phyloP scores from a whole-genome alignment of 495 filamentous ascomycete species.

The Cetradonia linearis region DNA sequence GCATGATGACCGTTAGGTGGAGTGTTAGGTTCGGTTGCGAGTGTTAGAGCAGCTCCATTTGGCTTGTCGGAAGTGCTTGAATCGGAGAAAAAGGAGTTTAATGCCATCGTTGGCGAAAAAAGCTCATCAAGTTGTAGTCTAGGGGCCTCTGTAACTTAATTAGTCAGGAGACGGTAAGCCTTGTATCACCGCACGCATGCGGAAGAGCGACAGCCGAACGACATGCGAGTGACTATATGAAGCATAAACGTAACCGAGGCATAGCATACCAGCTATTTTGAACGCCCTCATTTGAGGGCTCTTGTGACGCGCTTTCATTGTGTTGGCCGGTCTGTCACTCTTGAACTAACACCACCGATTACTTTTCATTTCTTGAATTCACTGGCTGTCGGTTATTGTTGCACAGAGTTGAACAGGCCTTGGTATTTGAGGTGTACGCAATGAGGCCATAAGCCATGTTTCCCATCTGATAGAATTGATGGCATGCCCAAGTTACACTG shows the following conservation, averaged over 20 bases:
- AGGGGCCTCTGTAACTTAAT: slow-evolving; percentile 23
- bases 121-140: slow-evolving; percentile 23
- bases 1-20: slow-evolving; percentile 11
- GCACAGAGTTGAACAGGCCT: not conserved
- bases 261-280: slow-evolving; percentile 19
- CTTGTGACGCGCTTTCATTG: slow-evolving; percentile 20
- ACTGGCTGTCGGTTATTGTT: not conserved
- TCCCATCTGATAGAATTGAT: not conserved
- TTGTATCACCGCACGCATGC: not conserved
- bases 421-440: not conserved
- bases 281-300: slow-evolving; percentile 22
- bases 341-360: not conserved
- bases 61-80: slow-evolving; percentile 11
- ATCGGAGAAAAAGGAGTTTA: slow-evolving; percentile 18
- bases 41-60: slow-evolving; percentile 10
- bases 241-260: not conserved
- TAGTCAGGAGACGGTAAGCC: not conserved
- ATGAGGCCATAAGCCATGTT: not conserved
- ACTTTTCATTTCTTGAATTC: not conserved
- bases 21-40: not conserved
- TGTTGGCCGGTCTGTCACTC: slow-evolving; percentile 1
- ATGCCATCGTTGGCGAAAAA: slow-evolving; percentile 20
- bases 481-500: not conserved
- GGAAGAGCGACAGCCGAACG: slow-evolving; percentile 2
- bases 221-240: slow-evolving; percentile 7